Evolutionary conservation across 805 yeast species (phyloP).

Genomic region (Candida dajiaensis): DNA sequence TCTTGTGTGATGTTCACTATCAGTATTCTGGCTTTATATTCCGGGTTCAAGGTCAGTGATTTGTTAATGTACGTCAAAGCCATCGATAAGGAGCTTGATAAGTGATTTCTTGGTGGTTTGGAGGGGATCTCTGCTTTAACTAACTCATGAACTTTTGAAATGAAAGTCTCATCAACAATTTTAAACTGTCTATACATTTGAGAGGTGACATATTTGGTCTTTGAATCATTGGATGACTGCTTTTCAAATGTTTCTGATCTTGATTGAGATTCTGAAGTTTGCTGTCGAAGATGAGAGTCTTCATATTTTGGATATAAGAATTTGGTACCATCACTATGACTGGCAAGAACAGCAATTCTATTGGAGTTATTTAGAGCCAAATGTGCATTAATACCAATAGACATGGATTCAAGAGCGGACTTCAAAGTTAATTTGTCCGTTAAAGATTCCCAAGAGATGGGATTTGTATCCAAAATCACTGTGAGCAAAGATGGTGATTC

Average conservation of each 20-base stretch:
- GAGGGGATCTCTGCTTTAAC: slow-evolving; percentile 18
- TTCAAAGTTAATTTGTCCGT: slow-evolving; percentile 23
- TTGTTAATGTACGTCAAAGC: slow-evolving; percentile 79
- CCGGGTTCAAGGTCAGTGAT: slow-evolving; percentile 30
- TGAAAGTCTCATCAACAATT: slow-evolving; percentile 67
- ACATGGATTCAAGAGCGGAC: slow-evolving; percentile 50
- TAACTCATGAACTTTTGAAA: slow-evolving; percentile 49
- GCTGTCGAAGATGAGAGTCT: slow-evolving; percentile 6
- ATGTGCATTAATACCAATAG: slow-evolving; percentile 84
- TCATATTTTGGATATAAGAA: slow-evolving; percentile 57
- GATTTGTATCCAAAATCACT: slow-evolving; percentile 72
- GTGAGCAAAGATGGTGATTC: slow-evolving; percentile 77
- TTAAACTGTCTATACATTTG: slow-evolving; percentile 85
- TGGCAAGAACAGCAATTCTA: slow-evolving; percentile 73
- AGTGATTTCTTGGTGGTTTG: slow-evolving; percentile 38
- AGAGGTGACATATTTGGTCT: slow-evolving; percentile 33
- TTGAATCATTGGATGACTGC: slow-evolving; percentile 4
- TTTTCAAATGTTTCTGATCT: slow-evolving; percentile 13
- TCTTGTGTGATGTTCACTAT: slow-evolving; percentile 66
- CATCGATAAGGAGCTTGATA: slow-evolving; percentile 76
- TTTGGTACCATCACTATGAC: slow-evolving; percentile 63
- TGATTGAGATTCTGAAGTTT: slow-evolving; percentile 13
- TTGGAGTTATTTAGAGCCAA: slow-evolving; percentile 79
- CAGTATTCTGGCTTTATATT: slow-evolving; percentile 60
- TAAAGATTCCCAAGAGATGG: slow-evolving; percentile 40